Evolutionary conservation across 169 alveolate species (phyloP).

Genomic region (Plasmodium malariae): DNA sequence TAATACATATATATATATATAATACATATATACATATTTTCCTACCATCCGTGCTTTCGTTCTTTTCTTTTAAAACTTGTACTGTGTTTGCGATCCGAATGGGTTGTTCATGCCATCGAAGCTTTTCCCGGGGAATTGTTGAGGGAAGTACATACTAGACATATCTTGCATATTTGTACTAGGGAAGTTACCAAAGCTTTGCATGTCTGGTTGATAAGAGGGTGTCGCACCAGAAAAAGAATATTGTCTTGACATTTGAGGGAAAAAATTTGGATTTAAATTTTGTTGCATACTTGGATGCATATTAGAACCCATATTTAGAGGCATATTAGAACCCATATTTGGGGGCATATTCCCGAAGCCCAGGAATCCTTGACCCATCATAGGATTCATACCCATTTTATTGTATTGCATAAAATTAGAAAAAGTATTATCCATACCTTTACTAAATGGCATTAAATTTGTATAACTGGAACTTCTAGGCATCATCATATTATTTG

Average conservation of each 20-base stretch:
- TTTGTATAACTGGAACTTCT: slow-evolving; percentile 54
- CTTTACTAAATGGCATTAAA: slow-evolving; percentile 50
- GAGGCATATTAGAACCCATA: slow-evolving; percentile 14
- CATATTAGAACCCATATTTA: slow-evolving; percentile 3
- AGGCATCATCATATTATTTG: slow-evolving; percentile 32
- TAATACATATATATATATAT: no score
- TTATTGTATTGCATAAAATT: slow-evolving; percentile 53
- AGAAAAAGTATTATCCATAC: slow-evolving; percentile 6
- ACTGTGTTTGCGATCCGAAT: slow-evolving; percentile 30
- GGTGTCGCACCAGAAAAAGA: slow-evolving; percentile 40
- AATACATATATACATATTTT: no score
- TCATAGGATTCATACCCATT: slow-evolving; percentile 26
- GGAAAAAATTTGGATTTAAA: slow-evolving; percentile 42
- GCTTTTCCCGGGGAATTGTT: slow-evolving; percentile 15
- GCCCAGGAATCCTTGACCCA: neutral
- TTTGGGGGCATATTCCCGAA: slow-evolving; percentile 9
- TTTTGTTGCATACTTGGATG: neutral
- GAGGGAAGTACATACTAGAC: slow-evolving; percentile 16
- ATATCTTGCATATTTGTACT: slow-evolving; percentile 21
- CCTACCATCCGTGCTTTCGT: no score
- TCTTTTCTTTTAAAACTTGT: slow-evolving; percentile 37
- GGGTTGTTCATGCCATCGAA: slow-evolving; percentile 43
- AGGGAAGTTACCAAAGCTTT: slow-evolving; percentile 12
- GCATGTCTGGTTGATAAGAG: slow-evolving; percentile 21
- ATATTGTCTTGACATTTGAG: slow-evolving; percentile 56